Percentiles rank a stretch among this genome's conserved stretches.
Conservation (phyloP, 2,329 filamentous ascomycete genomes). For the Onygenales sp. region DNA sequence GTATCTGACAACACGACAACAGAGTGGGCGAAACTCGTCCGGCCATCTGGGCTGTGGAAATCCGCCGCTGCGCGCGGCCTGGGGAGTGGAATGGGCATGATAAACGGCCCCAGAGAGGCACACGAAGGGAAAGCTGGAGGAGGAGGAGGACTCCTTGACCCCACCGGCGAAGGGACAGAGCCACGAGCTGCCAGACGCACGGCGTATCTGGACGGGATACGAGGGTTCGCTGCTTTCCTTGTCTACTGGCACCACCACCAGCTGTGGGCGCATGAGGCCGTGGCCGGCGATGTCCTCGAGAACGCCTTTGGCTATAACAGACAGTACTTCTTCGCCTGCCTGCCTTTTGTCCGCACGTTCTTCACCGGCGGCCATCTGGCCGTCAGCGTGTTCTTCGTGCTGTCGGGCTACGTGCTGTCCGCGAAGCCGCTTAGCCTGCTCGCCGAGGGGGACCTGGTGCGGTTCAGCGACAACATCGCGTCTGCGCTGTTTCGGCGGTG, state of each 20-base stretch:
- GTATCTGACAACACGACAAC: conserved; percentile 3
- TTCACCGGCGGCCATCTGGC: conserved; percentile 33
- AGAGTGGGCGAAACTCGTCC: conserved; percentile 14
- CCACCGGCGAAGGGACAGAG: too few species aligned
- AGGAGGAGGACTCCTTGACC: neutral
- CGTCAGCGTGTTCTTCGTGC: conserved; percentile 41
- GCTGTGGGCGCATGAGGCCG: conserved; percentile 45
- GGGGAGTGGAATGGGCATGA: neutral
- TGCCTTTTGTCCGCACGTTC: conserved; percentile 9
- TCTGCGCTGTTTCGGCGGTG: conserved; percentile 36
- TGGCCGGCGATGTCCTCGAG: conserved; percentile 38
- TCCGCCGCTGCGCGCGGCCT: neutral
- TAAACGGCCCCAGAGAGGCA: too few species aligned
- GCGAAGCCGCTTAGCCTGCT: conserved; percentile 34
- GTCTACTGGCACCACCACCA: conserved; percentile 52
- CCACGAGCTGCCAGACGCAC: conserved; percentile 10
- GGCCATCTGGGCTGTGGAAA: conserved; percentile 7
- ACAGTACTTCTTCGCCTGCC: conserved; percentile 6
- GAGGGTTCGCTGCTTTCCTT: conserved; percentile 17
- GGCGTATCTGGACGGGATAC: conserved; percentile 18
- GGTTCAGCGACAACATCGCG: conserved; percentile 33
- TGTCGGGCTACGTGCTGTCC: conserved; percentile 39
- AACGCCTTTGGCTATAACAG: conserved; percentile 24
- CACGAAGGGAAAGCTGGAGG: neutral
- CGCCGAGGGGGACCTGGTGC: conserved; percentile 29